Evolutionary conservation across 331 rosid species (phyloP).

Genomic region (Malus hybrid): DNA sequence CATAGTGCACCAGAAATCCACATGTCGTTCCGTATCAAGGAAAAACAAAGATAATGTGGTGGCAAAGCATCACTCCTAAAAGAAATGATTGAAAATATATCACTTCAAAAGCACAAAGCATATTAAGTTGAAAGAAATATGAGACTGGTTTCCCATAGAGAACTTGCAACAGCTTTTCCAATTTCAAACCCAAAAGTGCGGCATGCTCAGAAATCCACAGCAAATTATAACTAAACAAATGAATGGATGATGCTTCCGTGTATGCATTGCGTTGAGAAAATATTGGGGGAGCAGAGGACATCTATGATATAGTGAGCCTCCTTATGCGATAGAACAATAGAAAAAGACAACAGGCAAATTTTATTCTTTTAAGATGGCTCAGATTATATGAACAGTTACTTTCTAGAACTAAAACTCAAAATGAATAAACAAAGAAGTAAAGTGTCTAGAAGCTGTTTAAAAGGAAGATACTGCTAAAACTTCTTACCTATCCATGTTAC

Average conservation of each 20-base stretch:
- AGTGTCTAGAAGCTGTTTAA: neutral
- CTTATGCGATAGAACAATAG: neutral
- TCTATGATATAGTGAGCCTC: neutral
- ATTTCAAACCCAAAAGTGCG: neutral
- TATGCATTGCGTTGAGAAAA: neutral
- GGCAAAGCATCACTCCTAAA: neutral
- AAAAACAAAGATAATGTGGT: neutral
- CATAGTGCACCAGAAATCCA: neutral
- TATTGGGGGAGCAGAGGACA: neutral
- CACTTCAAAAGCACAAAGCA: neutral
- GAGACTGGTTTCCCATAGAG: neutral
- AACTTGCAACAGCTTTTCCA: neutral
- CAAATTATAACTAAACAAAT: neutral
- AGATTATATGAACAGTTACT: neutral
- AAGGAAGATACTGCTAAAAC: neutral
- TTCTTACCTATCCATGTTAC: constrained; percentile 73
- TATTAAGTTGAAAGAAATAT: neutral
- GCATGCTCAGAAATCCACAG: neutral
- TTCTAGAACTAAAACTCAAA: neutral
- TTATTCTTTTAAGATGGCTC: neutral
- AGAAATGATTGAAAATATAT: neutral
- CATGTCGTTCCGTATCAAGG: neutral
- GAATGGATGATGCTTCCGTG: neutral
- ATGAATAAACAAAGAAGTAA: neutral
- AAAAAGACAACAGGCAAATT: neutral